Conservation (phyloP, 176 grass and related monocot genomes). For the barley (Hordeum vulgare) region DNA sequence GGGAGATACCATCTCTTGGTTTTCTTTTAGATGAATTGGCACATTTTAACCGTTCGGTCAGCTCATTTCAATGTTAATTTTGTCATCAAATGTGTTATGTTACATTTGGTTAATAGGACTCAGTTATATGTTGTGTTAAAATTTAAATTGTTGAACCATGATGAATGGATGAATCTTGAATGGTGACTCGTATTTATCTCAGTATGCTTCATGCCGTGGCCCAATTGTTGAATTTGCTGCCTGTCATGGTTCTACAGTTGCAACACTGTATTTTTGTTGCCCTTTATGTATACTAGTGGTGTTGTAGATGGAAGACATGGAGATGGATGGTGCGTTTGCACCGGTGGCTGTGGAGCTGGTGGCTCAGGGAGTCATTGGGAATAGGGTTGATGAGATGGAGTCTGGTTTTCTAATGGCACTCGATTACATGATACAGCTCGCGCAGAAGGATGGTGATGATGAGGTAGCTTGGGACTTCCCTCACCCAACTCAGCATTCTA, state of each 20-base stretch:
- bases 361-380: conserved; percentile 86
- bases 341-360: conserved; percentile 70
- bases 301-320: conserved; percentile 84
- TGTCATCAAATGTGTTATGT: background rate
- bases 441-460: conserved; percentile 64
- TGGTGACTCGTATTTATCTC: background rate
- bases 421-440: conserved; percentile 93
- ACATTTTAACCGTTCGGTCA: background rate
- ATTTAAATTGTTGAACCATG: background rate
- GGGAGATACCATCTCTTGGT: no score
- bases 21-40: background rate
- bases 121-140: background rate
- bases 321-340: conserved; percentile 67
- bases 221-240: background rate
- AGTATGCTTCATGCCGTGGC: background rate
- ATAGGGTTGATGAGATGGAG: conserved; percentile 98
- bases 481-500: conserved; percentile 18
- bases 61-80: background rate
- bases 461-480: conserved; percentile 50
- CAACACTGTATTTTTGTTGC: background rate
- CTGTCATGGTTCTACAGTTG: background rate
- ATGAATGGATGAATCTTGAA: conserved; percentile 2
- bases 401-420: conserved; percentile 87
- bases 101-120: background rate
- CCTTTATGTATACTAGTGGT: background rate